phyloP scores from a whole-genome alignment of 2,329 filamentous ascomycete genomes.

The Ophiostoma quercus region DNA sequence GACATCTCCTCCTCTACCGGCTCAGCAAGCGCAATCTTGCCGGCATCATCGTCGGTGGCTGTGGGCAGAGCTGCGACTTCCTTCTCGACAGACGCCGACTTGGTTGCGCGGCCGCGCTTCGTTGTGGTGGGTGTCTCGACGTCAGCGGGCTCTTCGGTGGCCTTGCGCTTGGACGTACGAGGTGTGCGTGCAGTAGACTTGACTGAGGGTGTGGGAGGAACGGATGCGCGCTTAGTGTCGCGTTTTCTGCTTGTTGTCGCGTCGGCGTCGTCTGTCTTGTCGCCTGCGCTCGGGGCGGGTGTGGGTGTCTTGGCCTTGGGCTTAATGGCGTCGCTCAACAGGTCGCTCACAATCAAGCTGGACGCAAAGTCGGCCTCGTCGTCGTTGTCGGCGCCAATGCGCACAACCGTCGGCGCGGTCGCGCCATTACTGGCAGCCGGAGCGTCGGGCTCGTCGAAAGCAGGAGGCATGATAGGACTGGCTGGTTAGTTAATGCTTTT shows the following conservation, averaged over 20 bases:
- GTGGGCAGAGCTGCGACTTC: neutral
- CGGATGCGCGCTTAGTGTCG: neutral
- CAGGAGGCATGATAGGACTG: constrained; percentile 15
- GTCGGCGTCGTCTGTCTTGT: neutral
- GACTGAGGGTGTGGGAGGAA: neutral
- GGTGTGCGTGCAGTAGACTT: constrained; percentile 17
- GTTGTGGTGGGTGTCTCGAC: constrained; percentile 18
- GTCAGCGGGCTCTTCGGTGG: constrained; percentile 25
- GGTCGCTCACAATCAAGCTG: constrained; percentile 19
- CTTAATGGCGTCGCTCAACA: constrained; percentile 14
- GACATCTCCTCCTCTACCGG: neutral
- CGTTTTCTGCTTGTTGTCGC: neutral
- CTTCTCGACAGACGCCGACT: neutral
- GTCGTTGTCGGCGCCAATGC: constrained; percentile 16
- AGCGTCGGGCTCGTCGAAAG: neutral
- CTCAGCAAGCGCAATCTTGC: neutral
- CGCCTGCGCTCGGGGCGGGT: neutral
- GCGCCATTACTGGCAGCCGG: neutral
- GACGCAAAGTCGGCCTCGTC: constrained; percentile 17
- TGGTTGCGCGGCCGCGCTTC: constrained; percentile 25
- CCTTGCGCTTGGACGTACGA: constrained; percentile 30
- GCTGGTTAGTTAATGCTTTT: neutral
- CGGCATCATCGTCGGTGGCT: constrained; percentile 1
- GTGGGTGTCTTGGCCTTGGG: constrained; percentile 12
- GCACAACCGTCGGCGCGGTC: constrained; percentile 16